Evolutionary conservation across 2,329 filamentous ascomycete species (phyloP).

Genomic region (Phialophora verrucosa): DNA sequence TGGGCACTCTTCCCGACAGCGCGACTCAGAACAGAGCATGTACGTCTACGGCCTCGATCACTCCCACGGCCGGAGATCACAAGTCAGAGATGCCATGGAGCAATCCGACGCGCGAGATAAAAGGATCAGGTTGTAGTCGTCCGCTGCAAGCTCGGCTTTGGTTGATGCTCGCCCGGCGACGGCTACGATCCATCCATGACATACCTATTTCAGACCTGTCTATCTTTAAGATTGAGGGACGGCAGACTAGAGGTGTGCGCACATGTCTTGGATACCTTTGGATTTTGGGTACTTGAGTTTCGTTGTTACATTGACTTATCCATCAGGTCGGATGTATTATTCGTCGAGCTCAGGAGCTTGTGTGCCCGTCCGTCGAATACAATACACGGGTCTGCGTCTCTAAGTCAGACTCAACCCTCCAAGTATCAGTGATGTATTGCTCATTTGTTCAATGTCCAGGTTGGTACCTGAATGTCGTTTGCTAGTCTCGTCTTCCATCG

Average conservation of each 20-base stretch:
- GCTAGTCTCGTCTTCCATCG: not conserved
- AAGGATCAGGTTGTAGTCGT: constrained; percentile 32
- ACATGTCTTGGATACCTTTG: constrained; percentile 46
- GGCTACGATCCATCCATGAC: constrained; percentile 10
- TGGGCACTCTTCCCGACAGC: constrained; percentile 42
- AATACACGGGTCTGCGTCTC: too few species aligned
- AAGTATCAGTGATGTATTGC: not conserved
- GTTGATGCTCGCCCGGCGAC: constrained; percentile 29
- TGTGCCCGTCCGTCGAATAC: not conserved
- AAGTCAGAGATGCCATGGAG: constrained; percentile 47
- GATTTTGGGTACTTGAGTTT: not conserved
- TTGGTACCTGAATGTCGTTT: not conserved
- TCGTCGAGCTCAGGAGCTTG: not conserved
- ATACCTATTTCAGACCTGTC: constrained; percentile 61
- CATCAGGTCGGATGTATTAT: not conserved
- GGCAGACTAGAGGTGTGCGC: constrained; percentile 63
- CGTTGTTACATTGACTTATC: not conserved
- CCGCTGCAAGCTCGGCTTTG: constrained; percentile 23
- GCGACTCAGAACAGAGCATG: constrained; percentile 60
- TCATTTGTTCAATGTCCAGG: not conserved
- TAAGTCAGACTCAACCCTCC: too few species aligned
- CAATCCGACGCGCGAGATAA: constrained; percentile 56
- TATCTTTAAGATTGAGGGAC: constrained; percentile 55
- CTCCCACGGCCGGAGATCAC: constrained; percentile 59
- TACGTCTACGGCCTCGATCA: constrained; percentile 54